A percentile compares a stretch with the other conserved stretches of the same genome.
Evolutionary conservation across 352 stramenopile species (phyloP).

Genomic region (Pythium graminicola): DNA sequence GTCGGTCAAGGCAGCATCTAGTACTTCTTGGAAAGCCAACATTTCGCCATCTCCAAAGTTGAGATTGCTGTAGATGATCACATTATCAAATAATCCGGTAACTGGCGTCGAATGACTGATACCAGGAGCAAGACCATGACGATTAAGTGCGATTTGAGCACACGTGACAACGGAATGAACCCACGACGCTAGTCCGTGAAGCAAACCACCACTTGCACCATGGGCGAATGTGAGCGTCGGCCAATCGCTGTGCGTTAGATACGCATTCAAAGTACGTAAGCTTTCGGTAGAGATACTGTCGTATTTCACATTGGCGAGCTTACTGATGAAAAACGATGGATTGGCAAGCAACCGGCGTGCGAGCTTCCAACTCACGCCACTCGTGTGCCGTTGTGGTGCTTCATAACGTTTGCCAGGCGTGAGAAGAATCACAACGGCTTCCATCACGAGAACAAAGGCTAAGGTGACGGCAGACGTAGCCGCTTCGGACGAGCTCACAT

Average conservation of each 20-base stretch:
- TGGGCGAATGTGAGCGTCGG: constrained; percentile 28
- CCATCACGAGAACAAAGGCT: constrained; percentile 63
- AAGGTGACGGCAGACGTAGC: constrained; percentile 1
- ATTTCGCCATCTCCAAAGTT: constrained; percentile 14
- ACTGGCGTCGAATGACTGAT: constrained; percentile 52
- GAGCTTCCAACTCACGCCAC: constrained; percentile 65
- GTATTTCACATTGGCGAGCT: constrained; percentile 39
- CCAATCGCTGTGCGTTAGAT: constrained; percentile 50
- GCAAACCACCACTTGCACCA: constrained; percentile 21
- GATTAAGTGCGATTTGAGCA: constrained; percentile 36
- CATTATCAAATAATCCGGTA: constrained; percentile 53
- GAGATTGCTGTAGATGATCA: constrained; percentile 46
- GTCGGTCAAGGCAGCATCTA: constrained; percentile 56
- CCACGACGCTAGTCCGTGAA: constrained; percentile 48
- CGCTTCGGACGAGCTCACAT: constrained; percentile 9
- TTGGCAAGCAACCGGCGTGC: constrained; percentile 44
- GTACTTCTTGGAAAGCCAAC: constrained; percentile 35
- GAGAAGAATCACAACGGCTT: constrained; percentile 71
- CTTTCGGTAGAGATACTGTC: constrained; percentile 46
- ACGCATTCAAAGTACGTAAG: constrained; percentile 43
- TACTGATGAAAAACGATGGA: constrained; percentile 39
- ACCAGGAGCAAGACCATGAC: constrained; percentile 32
- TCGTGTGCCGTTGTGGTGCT: constrained; percentile 36
- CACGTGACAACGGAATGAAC: constrained; percentile 38
- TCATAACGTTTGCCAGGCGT: constrained; percentile 64